Percentiles rank a stretch among this genome's conserved stretches.
Conservation (phyloP, 441 rosid genomes). For the Pelargonium exstipulatum region DNA sequence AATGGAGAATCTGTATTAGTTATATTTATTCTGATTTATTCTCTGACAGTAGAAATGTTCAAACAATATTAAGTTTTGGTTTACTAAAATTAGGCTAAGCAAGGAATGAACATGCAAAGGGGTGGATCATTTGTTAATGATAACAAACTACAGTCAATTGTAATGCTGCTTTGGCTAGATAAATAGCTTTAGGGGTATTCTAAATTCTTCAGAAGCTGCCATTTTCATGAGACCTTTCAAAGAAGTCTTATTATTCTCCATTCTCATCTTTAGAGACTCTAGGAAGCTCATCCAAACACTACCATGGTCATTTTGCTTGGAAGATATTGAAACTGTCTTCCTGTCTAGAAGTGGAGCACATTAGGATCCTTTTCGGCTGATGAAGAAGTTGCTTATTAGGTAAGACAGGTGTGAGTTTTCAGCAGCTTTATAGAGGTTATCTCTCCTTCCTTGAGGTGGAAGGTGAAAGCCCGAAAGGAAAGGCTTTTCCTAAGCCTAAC, state of each 20-base stretch:
- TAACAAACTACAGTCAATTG: not conserved
- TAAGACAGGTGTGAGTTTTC: not conserved
- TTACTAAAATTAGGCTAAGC: not conserved
- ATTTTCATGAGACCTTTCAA: not conserved
- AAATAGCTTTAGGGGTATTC: not conserved
- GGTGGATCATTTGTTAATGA: not conserved
- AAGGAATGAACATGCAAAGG: slow-evolving; percentile 1
- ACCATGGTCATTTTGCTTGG: not conserved
- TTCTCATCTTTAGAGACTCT: not conserved
- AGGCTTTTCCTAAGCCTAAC: not conserved
- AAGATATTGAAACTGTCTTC: not conserved
- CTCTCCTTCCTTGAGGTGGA: not conserved
- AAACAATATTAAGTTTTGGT: not conserved
- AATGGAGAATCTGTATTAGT: not conserved
- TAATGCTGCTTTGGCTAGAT: not conserved
- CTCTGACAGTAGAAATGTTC: not conserved
- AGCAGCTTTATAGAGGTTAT: not conserved
- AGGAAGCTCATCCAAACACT: not conserved
- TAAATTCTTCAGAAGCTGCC: not conserved
- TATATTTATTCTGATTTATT: not conserved
- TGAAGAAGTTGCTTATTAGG: not conserved
- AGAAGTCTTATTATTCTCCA: not conserved
- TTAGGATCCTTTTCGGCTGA: not conserved
- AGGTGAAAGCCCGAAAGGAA: not conserved
- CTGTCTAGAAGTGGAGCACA: not conserved